Evolutionary conservation across 805 yeast species (phyloP).

Genomic region (Jamesozyma jinghongensis): DNA sequence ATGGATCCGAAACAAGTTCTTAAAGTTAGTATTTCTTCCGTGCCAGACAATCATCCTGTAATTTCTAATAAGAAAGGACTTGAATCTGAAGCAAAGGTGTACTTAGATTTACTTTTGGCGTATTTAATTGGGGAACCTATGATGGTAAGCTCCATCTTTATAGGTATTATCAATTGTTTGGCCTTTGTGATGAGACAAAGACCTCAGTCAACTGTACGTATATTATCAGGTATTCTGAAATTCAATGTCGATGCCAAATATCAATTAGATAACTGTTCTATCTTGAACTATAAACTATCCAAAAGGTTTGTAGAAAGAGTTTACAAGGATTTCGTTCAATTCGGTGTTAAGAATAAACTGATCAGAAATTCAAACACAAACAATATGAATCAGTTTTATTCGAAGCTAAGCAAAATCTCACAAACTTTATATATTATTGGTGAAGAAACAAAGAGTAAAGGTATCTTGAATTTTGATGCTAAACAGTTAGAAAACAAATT

Average conservation of each 20-base stretch:
- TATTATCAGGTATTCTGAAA: conserved; percentile 48
- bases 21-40: conserved; percentile 37
- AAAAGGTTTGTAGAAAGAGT: conserved; percentile 57
- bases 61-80: conserved; percentile 40
- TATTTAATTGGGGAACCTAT: conserved; percentile 47
- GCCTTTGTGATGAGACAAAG: conserved; percentile 57
- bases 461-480: conserved; percentile 23
- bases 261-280: conserved; percentile 33
- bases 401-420: conserved; percentile 26
- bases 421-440: conserved; percentile 29
- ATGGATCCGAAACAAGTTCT: background rate
- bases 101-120: conserved; percentile 56
- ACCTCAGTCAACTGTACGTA: conserved; percentile 47
- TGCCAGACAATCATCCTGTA: conserved; percentile 56
- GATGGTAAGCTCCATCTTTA: conserved; percentile 47
- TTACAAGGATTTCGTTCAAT: conserved; percentile 38
- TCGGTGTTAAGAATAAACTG: conserved; percentile 32
- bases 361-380: conserved; percentile 18
- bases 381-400: conserved; percentile 17
- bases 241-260: conserved; percentile 55
- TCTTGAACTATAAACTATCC: conserved; percentile 40
- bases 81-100: conserved; percentile 62
- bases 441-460: conserved; percentile 30
- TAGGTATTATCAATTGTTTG: conserved; percentile 60
- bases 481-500: conserved; percentile 21